Conservation (phyloP, 306 rosid species). For the Vigna trinervia region DNA sequence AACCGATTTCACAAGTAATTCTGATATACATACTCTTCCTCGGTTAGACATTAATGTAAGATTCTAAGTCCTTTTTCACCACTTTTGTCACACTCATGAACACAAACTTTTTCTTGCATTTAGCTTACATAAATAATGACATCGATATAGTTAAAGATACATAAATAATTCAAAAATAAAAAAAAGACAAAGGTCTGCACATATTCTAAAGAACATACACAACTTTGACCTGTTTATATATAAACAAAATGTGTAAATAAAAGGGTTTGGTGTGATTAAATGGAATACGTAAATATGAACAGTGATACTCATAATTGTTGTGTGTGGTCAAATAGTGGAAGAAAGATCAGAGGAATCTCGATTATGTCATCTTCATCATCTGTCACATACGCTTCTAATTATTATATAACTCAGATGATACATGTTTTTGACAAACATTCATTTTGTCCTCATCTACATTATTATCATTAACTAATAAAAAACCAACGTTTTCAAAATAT, state of each 20-base stretch:
- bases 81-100: constrained; percentile 31
- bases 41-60: constrained; percentile 40
- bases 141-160: not conserved
- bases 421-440: constrained; percentile 59
- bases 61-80: not conserved
- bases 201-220: too few species aligned
- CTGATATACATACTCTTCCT: not conserved
- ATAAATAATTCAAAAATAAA: too few species aligned
- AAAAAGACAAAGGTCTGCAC: too few species aligned
- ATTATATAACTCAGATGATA: constrained; percentile 49
- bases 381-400: constrained; percentile 42
- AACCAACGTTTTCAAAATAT: too few species aligned
- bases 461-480: constrained; percentile 37
- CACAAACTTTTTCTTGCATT: not conserved
- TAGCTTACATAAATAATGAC: not conserved
- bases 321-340: constrained; percentile 36
- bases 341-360: constrained; percentile 39
- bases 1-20: constrained; percentile 57
- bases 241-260: not conserved
- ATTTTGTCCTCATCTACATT: constrained; percentile 55
- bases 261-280: constrained; percentile 27
- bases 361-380: constrained; percentile 39
- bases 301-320: constrained; percentile 23
- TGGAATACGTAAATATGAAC: not conserved
- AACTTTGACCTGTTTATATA: not conserved